Evolutionary conservation across 169 alveolate genomes (phyloP).

Genomic region (Plasmodium gonderi): DNA sequence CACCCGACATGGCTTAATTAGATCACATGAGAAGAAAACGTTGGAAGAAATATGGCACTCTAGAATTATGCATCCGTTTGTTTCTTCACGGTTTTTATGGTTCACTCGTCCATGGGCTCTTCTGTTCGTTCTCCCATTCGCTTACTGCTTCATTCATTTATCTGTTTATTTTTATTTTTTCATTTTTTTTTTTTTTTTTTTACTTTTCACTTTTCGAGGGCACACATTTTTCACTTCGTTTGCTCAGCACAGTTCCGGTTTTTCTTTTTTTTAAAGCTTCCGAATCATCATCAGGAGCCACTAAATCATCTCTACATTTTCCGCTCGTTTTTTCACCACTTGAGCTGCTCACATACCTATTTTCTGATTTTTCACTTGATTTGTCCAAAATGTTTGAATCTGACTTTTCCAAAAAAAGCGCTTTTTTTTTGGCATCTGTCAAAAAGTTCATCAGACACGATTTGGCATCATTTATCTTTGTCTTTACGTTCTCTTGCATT

Average conservation of each 20-base stretch:
- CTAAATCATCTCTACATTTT: neutral
- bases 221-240: neutral
- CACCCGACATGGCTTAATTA: neutral
- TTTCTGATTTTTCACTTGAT: neutral
- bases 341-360: neutral
- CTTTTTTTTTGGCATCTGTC: neutral
- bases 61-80: neutral
- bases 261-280: slow-evolving; percentile 38
- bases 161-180: neutral
- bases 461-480: slow-evolving; percentile 20
- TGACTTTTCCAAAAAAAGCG: slow-evolving; percentile 3
- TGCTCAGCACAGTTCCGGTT: slow-evolving; percentile 27
- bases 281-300: neutral
- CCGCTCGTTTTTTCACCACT: slow-evolving; percentile 17
- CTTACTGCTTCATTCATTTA: too few relatives aligned
- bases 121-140: neutral
- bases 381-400: neutral
- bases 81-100: too few relatives aligned
- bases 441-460: slow-evolving; percentile 33
- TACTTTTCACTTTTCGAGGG: slow-evolving; percentile 14
- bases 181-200: neutral
- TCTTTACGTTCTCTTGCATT: slow-evolving; percentile 21
- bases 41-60: neutral
- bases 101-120: too few relatives aligned
- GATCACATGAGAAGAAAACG: neutral